Conservation (phyloP, 2,329 filamentous ascomycete genomes). For the Apiospora malaysiana region DNA sequence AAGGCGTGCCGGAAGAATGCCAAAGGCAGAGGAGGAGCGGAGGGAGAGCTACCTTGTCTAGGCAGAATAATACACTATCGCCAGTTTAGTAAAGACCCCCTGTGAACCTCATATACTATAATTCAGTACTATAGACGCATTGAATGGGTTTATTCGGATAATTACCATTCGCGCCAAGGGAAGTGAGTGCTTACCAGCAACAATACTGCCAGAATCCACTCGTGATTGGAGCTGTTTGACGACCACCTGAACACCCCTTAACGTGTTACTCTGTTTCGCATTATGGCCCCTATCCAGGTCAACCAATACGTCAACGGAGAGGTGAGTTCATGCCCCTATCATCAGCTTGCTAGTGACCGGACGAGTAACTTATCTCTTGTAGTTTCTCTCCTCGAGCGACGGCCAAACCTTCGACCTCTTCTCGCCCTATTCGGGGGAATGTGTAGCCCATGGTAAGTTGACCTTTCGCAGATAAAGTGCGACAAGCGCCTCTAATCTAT, state of each 20-base stretch:
- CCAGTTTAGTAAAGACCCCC: neutral
- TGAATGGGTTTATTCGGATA: neutral
- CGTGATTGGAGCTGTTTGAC: neutral
- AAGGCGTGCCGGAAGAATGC: neutral
- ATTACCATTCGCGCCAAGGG: neutral
- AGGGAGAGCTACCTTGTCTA: neutral
- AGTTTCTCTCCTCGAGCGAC: conserved; percentile 28
- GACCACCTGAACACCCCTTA: neutral
- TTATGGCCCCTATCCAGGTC: conserved; percentile 27
- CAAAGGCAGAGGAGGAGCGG: neutral
- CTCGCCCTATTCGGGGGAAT: conserved; percentile 29
- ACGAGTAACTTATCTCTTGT: neutral
- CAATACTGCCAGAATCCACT: neutral
- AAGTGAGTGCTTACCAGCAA: neutral
- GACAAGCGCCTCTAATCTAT: neutral
- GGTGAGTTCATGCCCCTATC: conserved; percentile 19
- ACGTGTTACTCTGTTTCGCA: neutral
- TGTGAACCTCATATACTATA: neutral
- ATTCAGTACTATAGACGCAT: neutral
- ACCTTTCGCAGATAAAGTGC: neutral
- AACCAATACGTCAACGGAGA: conserved; percentile 29
- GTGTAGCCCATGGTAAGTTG: conserved; percentile 25
- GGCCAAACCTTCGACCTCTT: conserved; percentile 28
- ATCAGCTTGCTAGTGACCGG: neutral
- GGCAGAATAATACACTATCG: neutral